Base-by-base conservation (phyloP, 2,329 filamentous ascomycete species). In the Diplocarpon mali region DNA sequence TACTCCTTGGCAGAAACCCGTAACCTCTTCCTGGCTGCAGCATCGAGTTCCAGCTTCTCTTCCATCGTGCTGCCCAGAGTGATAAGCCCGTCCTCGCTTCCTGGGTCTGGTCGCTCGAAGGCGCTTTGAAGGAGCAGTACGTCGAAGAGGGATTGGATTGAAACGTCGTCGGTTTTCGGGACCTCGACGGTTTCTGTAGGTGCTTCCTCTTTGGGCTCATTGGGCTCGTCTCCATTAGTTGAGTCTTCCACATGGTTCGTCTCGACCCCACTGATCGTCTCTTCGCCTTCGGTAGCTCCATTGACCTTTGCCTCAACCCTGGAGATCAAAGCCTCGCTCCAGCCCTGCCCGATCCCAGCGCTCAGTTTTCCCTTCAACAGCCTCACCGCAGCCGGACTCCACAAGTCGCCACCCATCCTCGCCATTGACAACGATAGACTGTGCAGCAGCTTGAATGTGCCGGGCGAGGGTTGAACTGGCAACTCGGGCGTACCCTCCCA, bases 401-500 rank as follows among this genome's bases (percentile, higher is more conserved):
- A 96, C 2, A 95, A 63, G 60, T 95, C 90, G 37, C 75, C 69
- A 0, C 89, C 89, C 2, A 74, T 68, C 11, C 71, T 67, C 3
- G 73, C 73, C 86, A 95, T 93, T 5, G 72, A 68, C 38, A 67
- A 65, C 4, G 76, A 75, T 24, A 94, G 59, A 36, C 70, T 70
- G 17, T 78, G 76, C 39, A 95, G 58, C 44, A 93, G 80, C 48
- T 73, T 75, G 59, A 94, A 94, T 0, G 78, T 69, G 15, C 72
- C 71, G 0, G 85, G 80, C 0, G 86, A 90, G 1, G 87, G 87
- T 57, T 92, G 85, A 5, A 78, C 71, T 0, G 90, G 90, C 35
- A 95, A 62, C 20, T 77, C 69, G 0, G 85, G 84, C 31, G 76
- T 69, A 0, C 85, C 85, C 60, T 93, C 87, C 89, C 89, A 95